Evolutionary conservation across 2,329 filamentous ascomycete genomes (phyloP), one percentile per base, ranked within the genome.

Genomic region (Aspergillus candidus): DNA sequence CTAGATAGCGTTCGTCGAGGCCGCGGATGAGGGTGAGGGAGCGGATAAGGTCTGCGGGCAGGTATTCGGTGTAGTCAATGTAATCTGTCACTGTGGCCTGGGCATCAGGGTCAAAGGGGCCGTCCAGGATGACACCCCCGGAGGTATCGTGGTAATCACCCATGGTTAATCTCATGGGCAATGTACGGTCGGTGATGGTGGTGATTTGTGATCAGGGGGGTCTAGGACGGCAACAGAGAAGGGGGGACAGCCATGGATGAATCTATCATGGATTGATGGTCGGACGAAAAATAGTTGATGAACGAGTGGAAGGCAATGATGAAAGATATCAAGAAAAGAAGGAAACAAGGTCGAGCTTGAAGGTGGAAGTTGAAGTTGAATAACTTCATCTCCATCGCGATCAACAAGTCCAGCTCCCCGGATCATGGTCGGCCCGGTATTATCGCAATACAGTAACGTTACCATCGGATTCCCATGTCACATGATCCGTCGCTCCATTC

Each of bases 61-160:
- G 80, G 70, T 81, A 82, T 65, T 84, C 80, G 50, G 80, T 84
- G 65, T 83, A 84, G 62, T 83, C 79, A 46, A 83, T 76, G 62
- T 80, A 84, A 62, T 84, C 80, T 51, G 79, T 82, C 36, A 84
- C 77, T 18, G 80, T 82, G 30, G 79, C 77, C 59, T 83, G 79
- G 44, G 79, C 77, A 57, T 84, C 80, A 30, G 80, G 80, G 58
- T 83, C 79, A 43, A 74, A 72, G 41, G 74, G 71, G 17, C 71
- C 69, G 51, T 74, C 68, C n/a, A 70, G 54, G 33, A 70, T 66
- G 41, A 72, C 59, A 46, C 65, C 68, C 32, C 67, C 66, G 43
- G 65, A 63, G 39, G 70, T 65, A 50, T 68, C 67, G 32, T 63
- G 63, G 41, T 66, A 65, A 43, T 70, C 66, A 37, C 66, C 62